Evolutionary conservation across 2,329 filamentous ascomycete genomes (phyloP).

Genomic region (Colletotrichum sp.): DNA sequence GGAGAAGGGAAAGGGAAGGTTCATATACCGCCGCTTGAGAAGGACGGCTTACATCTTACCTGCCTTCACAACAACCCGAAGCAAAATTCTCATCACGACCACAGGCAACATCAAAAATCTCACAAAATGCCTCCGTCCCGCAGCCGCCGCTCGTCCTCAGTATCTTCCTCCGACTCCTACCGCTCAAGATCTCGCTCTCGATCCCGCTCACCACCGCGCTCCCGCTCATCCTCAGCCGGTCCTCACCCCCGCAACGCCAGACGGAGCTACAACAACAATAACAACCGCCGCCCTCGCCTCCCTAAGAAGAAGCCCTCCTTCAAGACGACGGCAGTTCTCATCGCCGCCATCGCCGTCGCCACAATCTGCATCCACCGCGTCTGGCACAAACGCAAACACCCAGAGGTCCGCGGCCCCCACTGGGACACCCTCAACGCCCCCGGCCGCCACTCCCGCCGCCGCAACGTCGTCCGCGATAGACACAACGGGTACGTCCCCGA

Average conservation of each 20-base stretch:
- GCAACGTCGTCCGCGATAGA: conserved; percentile 12
- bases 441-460: conserved; percentile 9
- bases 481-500: conserved; percentile 4
- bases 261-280: background rate
- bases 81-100: background rate
- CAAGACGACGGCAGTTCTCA: conserved; percentile 34
- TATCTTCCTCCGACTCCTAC: background rate
- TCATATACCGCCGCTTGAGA: background rate
- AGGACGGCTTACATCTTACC: background rate
- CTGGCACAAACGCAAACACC: conserved; percentile 36
- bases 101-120: background rate
- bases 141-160: background rate
- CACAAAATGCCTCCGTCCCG: background rate
- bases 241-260: conserved; percentile 6
- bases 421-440: conserved; percentile 26
- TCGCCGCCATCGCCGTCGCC: conserved; percentile 39
- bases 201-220: conserved; percentile 24
- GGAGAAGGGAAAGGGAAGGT: background rate
- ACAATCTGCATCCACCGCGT: conserved; percentile 37
- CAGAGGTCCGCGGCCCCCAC: conserved; percentile 31
- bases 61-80: background rate
- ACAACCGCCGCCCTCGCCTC: background rate
- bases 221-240: conserved; percentile 11
- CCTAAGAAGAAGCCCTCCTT: conserved; percentile 24
- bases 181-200: background rate